Evolutionary conservation across 805 yeast genomes (phyloP).

Genomic region (Barnettozyma botsteinii): DNA sequence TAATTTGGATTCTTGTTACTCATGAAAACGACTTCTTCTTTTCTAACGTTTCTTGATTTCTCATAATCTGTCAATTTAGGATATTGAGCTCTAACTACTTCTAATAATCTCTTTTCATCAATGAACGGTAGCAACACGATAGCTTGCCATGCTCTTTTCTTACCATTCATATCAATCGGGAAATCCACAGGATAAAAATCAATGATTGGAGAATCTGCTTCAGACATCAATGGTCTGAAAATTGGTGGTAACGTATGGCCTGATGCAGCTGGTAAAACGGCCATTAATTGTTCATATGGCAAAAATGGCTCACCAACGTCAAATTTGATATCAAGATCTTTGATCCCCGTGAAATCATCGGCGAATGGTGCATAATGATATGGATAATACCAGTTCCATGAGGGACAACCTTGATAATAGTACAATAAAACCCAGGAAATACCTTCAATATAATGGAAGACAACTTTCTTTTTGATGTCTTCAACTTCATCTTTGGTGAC

Average conservation of each 20-base stretch:
- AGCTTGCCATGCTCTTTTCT: slow-evolving; percentile 93
- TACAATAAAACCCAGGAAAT: slow-evolving; percentile 93
- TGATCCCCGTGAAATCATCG: slow-evolving; percentile 60
- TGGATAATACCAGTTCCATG: slow-evolving; percentile 98
- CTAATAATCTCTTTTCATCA: slow-evolving; percentile 69
- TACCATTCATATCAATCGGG: slow-evolving; percentile 91
- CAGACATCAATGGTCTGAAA: slow-evolving; percentile 76
- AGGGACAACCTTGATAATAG: slow-evolving; percentile 96
- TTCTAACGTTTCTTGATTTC: slow-evolving; percentile 58
- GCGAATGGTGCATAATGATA: slow-evolving; percentile 99
- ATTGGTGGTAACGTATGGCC: slow-evolving; percentile 79
- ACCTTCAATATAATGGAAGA: slow-evolving; percentile 79
- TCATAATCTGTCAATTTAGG: slow-evolving; percentile 62
- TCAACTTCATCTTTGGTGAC: slow-evolving; percentile 48
- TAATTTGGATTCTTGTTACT: slow-evolving; percentile 54
- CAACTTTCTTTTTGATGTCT: slow-evolving; percentile 52
- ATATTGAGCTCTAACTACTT: slow-evolving; percentile 62
- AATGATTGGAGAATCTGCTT: slow-evolving; percentile 65
- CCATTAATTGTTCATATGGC: slow-evolving; percentile 92
- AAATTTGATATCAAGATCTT: slow-evolving; percentile 51
- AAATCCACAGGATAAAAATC: slow-evolving; percentile 90
- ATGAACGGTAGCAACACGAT: slow-evolving; percentile 86
- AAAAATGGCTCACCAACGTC: slow-evolving; percentile 70
- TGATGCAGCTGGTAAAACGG: slow-evolving; percentile 91
- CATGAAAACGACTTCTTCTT: slow-evolving; percentile 62